A percentile compares a stretch with the other conserved stretches of the same genome.
phyloP scores from a whole-genome alignment of 495 filamentous ascomycete species.

The Penicillium waksmanii region DNA sequence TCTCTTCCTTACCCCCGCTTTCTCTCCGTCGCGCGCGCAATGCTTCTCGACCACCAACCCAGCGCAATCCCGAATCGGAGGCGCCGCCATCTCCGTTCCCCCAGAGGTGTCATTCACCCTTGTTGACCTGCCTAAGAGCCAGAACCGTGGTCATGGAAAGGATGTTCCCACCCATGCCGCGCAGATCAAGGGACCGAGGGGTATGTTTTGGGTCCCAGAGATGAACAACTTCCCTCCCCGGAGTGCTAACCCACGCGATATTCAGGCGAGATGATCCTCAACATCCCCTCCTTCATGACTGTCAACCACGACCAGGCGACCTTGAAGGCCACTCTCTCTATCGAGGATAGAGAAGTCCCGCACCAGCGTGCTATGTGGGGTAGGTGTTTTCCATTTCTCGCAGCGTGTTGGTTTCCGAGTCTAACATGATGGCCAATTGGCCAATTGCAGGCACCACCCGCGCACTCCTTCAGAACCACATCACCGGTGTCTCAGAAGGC shows the following conservation, averaged over 20 bases:
- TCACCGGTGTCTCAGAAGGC: constrained; percentile 93
- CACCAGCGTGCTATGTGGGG: constrained; percentile 98
- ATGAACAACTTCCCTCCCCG: background rate
- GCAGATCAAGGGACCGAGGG: constrained; percentile 75
- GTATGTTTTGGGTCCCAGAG: constrained; percentile 41
- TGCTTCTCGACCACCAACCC: constrained; percentile 71
- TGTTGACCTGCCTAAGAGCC: constrained; percentile 58
- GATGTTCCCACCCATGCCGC: constrained; percentile 60
- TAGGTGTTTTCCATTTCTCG: constrained; percentile 49
- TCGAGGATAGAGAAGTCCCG: constrained; percentile 63
- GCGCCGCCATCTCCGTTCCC: constrained; percentile 79
- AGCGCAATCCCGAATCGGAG: constrained; percentile 78
- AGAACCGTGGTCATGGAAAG: constrained; percentile 54
- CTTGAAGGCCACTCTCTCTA: constrained; percentile 64
- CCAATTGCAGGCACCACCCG: constrained; percentile 75
- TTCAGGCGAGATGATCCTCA: constrained; percentile 69
- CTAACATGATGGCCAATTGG: constrained; percentile 13
- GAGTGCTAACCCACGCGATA: constrained; percentile 9
- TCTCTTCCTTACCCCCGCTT: constrained; percentile 75
- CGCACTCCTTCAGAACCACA: constrained; percentile 84
- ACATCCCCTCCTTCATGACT: constrained; percentile 72
- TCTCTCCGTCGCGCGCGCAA: constrained; percentile 58
- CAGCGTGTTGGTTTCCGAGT: background rate
- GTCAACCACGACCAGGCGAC: constrained; percentile 64
- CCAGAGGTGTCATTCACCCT: constrained; percentile 74